Evolutionary conservation across 371 early-diverging fungal species (phyloP), one percentile per base, ranked within the genome.

Genomic region (Mortierella sp.): DNA sequence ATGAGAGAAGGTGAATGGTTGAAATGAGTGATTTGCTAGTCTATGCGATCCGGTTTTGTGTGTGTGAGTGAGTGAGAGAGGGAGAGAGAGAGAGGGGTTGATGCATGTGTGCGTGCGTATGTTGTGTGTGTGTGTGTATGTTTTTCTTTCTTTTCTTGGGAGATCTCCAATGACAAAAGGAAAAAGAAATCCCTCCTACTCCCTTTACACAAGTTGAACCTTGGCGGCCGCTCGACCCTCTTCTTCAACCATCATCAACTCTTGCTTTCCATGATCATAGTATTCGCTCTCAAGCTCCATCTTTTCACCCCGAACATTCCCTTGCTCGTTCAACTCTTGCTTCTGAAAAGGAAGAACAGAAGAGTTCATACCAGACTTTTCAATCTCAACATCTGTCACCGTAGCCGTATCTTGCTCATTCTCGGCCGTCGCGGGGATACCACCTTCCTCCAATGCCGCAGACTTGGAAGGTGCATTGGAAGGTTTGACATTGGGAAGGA

Each of bases 401-500:
- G 51, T 57, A 2, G 28, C 19, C 9, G 19, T 30, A 23, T 62
- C 66, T 16, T 52, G 43, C 18, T 72, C 66, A 26, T 25, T 46
- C 37, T 37, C 37, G 37, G 37, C 37, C 37, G 9, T 26, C 7
- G 57, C 67, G 26, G 71, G 14, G 18, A 66, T 16, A 25, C 75
- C 75, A n/a, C 70, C 75, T 56, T 75, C 70, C 30, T 75, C 75
- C 60, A 75, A 53, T 15, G 50, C 47, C 37, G 3, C 37, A 16
- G 23, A 25, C 16, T 48, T 57, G 21, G 28, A 57, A n/a, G n/a
- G 14, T 1, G 48, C 45, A 45, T 44, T 44, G 45, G 21, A 21
- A 12, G 77, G 69, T 57, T 72, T 77, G 29, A 55, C 72, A 25
- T 72, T 37, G 15, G 79, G 79, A 63, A 77, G 58, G 63, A 77